Conservation (phyloP, 225 moss, liverwort and hornwort species). For the Physcomitrium patens region DNA sequence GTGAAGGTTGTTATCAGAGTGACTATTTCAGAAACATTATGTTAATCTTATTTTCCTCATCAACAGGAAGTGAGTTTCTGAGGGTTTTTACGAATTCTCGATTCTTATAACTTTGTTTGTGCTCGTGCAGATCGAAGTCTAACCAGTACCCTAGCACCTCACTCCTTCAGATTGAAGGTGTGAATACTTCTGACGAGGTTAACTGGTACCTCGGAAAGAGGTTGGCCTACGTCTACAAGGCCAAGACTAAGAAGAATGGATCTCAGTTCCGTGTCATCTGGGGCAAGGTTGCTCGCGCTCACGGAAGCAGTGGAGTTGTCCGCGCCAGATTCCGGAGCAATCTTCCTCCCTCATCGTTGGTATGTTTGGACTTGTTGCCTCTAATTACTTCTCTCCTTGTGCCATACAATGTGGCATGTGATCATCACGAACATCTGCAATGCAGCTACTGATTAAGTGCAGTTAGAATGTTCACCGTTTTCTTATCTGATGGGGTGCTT, state of each 20-base stretch:
- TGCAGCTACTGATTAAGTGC: no score
- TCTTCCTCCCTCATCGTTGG: constrained; percentile 79
- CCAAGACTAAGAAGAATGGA: constrained; percentile 87
- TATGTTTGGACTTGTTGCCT: constrained; percentile 15
- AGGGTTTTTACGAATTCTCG: not conserved
- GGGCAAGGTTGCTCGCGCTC: constrained; percentile 84
- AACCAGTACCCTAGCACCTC: constrained; percentile 91
- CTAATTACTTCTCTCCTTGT: no score
- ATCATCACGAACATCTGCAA: no score
- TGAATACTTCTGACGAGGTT: constrained; percentile 81
- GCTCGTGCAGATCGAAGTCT: constrained; percentile 69
- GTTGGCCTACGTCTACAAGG: constrained; percentile 89
- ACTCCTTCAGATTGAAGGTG: constrained; percentile 80
- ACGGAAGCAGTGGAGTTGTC: constrained; percentile 86
- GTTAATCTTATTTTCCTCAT: no score
- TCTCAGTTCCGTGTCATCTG: constrained; percentile 78
- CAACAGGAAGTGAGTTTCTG: no score
- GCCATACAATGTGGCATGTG: no score
- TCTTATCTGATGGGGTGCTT: no score
- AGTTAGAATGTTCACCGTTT: no score
- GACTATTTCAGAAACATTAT: no score
- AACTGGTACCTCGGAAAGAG: constrained; percentile 91
- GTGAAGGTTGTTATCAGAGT: not conserved
- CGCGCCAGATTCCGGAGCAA: constrained; percentile 88
- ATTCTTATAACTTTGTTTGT: not conserved